A percentile compares a stretch with the other conserved stretches of the same genome.
Conservation (phyloP, 129 eudicot genomes). For the Dittrichia graveolens region DNA sequence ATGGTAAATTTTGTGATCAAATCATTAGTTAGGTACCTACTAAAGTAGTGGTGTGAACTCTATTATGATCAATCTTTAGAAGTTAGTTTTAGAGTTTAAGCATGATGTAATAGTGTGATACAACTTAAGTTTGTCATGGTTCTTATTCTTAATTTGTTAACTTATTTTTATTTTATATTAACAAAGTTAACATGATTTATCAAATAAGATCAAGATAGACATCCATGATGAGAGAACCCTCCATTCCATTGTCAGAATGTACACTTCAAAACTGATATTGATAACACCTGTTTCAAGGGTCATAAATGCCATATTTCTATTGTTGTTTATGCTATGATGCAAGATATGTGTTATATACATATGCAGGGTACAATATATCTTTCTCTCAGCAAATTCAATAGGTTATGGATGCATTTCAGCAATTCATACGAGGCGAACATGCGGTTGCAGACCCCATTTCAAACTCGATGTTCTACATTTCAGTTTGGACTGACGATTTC, state of each 20-base stretch:
- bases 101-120: no score
- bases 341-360: not conserved
- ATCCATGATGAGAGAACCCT: no score
- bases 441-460: slow-evolving; percentile 65
- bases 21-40: no score
- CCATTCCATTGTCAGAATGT: slow-evolving; percentile 92
- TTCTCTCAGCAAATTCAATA: slow-evolving; percentile 90
- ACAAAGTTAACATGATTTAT: no score
- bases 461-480: slow-evolving; percentile 76
- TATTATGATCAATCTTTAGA: no score
- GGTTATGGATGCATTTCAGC: slow-evolving; percentile 82
- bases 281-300: slow-evolving; percentile 1
- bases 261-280: slow-evolving; percentile 22
- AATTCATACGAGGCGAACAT: slow-evolving; percentile 81
- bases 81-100: no score
- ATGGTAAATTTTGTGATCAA: no score
- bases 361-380: slow-evolving; percentile 85
- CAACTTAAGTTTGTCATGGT: no score
- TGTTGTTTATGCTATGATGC: not conserved
- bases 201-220: no score
- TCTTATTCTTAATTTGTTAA: no score
- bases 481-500: slow-evolving; percentile 88
- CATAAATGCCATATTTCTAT: not conserved
- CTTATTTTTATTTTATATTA: no score
- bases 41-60: no score